phyloP scores from a whole-genome alignment of 2,329 filamentous ascomycete species.

The Fusarium sp. region DNA sequence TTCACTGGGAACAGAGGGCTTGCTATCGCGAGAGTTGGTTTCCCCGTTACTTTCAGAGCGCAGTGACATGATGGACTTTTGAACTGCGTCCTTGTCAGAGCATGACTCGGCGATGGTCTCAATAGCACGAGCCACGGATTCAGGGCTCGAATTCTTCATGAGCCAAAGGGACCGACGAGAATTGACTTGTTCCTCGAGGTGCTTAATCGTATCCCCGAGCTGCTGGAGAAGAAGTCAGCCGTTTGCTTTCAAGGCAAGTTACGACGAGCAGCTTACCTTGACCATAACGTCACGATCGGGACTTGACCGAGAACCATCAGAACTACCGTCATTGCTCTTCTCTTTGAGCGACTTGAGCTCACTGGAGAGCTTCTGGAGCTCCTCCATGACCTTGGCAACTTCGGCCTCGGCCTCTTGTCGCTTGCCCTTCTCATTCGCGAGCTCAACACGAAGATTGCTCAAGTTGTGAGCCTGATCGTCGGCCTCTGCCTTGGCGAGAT shows the following conservation, averaged over 20 bases:
- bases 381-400: conserved; percentile 46
- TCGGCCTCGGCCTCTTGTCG: conserved; percentile 47
- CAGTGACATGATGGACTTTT: conserved; percentile 48
- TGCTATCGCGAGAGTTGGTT: conserved; percentile 28
- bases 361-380: conserved; percentile 44
- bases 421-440: conserved; percentile 51
- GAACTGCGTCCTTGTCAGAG: conserved; percentile 46
- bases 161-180: conserved; percentile 53
- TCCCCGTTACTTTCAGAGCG: conserved; percentile 33
- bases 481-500: conserved; percentile 51
- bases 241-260: background rate
- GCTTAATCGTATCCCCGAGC: conserved; percentile 51
- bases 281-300: conserved; percentile 46
- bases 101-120: conserved; percentile 50
- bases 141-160: conserved; percentile 51
- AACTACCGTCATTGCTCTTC: conserved; percentile 33
- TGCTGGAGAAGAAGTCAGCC: conserved; percentile 37
- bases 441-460: conserved; percentile 49
- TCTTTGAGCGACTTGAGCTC: conserved; percentile 51
- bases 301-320: conserved; percentile 36
- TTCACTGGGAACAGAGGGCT: conserved; percentile 34
- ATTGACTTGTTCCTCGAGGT: conserved; percentile 55
- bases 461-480: conserved; percentile 53
- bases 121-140: conserved; percentile 50
- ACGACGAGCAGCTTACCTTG: conserved; percentile 43